These are phyloP conservation scores for Myriosclerotinia scirpicola DNA, from an alignment of 2,329 filamentous ascomycete species.

Conservation along the genomic window DNA sequence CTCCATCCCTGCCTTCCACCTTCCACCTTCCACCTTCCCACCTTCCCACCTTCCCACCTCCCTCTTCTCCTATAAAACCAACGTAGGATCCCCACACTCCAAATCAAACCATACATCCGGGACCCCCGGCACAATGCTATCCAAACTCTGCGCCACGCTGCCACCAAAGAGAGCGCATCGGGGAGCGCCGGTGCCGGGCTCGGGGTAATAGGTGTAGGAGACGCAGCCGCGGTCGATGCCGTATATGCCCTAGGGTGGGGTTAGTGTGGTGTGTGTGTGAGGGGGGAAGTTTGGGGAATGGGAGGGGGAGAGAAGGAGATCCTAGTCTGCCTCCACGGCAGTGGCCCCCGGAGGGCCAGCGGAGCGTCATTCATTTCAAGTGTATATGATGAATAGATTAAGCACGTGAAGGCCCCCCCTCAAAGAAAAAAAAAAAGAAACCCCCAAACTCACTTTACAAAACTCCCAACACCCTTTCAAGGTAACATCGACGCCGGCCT, in stretches of 20 bases:
- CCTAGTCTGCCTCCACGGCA: no score
- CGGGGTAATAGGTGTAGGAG: conserved; percentile 33
- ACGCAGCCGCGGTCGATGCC: conserved; percentile 27
- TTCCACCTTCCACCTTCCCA: rapidly evolving
- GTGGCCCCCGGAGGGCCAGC: no score
- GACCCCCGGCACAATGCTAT: conserved; percentile 29
- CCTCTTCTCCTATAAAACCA: background rate
- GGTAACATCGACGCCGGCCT: conserved; percentile 41
- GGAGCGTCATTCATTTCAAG: no score
- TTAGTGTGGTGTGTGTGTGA: background rate
- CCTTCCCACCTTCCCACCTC: rapidly evolving
- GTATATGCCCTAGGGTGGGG: conserved; percentile 14
- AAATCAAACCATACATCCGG: conserved; percentile 37
- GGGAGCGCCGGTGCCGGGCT: conserved; percentile 28
- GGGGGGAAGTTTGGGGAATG: background rate
- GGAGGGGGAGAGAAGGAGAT: background rate
- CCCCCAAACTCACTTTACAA: conserved; percentile 40
- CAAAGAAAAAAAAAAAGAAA: background rate
- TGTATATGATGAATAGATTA: no score
- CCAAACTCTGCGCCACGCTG: conserved; percentile 32
- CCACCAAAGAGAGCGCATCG: conserved; percentile 35
- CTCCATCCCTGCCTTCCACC: no score
- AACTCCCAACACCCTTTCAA: conserved; percentile 47
- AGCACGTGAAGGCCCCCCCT: no score
- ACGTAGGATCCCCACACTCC: conserved; percentile 31